A percentile compares a stretch with the other conserved stretches of the same genome.
These are phyloP conservation scores for Cerrena zonata DNA, from an alignment of 1,284 basidiomycete species.

Conservation along the genomic window DNA sequence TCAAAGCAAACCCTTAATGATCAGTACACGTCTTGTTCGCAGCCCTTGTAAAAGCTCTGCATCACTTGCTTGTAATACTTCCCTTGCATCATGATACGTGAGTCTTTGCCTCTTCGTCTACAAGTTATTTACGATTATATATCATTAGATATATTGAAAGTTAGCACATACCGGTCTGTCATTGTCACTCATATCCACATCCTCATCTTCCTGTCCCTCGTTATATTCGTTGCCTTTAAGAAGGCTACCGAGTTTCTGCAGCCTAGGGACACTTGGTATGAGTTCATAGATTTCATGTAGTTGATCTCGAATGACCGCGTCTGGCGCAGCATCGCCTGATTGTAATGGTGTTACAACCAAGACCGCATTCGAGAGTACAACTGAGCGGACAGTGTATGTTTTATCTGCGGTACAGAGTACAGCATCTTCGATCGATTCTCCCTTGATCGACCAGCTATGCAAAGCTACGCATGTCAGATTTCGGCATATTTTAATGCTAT, in stretches of 20 bases:
- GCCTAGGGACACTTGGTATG: slow-evolving; percentile 62
- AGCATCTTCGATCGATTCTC: slow-evolving; percentile 74
- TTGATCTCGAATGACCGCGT: slow-evolving; percentile 62
- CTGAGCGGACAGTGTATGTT: slow-evolving; percentile 78
- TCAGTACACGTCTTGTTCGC: slow-evolving; percentile 61
- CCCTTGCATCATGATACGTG: slow-evolving; percentile 56
- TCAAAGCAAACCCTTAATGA: slow-evolving; percentile 59
- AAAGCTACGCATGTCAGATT: slow-evolving; percentile 28
- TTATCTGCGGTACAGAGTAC: slow-evolving; percentile 76
- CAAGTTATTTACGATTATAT: slow-evolving; percentile 36
- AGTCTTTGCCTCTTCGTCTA: slow-evolving; percentile 32
- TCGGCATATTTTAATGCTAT: background rate
- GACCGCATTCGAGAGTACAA: slow-evolving; percentile 80
- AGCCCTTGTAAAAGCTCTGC: slow-evolving; percentile 62
- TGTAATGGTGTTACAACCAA: slow-evolving; percentile 58
- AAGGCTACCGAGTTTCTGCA: slow-evolving; percentile 61
- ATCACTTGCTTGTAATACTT: slow-evolving; percentile 75
- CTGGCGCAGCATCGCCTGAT: slow-evolving; percentile 26
- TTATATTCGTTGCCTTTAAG: slow-evolving; percentile 66
- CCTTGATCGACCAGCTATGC: slow-evolving; percentile 75
- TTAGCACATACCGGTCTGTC: slow-evolving; percentile 14
- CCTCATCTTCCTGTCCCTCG: slow-evolving; percentile 43
- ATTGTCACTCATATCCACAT: slow-evolving; percentile 27
- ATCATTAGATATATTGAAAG: slow-evolving; percentile 37
- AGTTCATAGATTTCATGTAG: slow-evolving; percentile 77